Conservation (phyloP, 1,284 basidiomycete species). For the Trichosporon sp. region DNA sequence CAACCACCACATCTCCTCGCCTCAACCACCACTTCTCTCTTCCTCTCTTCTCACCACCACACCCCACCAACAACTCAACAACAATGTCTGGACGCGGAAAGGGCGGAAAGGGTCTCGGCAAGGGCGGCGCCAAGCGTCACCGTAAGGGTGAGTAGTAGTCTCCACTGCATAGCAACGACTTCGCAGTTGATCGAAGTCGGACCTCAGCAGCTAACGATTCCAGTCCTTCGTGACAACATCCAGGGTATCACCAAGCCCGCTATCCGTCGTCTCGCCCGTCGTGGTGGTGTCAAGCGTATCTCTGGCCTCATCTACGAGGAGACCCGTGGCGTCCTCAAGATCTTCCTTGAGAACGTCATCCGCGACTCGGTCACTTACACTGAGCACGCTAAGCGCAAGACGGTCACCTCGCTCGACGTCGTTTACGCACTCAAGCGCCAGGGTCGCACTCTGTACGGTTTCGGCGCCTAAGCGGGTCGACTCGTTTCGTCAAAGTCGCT, state of each 20-base stretch:
- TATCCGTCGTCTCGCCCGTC: conserved; percentile 86
- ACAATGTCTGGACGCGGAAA: conserved; percentile 74
- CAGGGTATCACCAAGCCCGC: conserved; percentile 83
- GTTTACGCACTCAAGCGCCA: conserved; percentile 91
- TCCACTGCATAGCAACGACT: too few relatives aligned
- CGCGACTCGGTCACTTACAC: conserved; percentile 85
- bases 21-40: conserved; percentile 1
- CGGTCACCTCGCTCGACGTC: conserved; percentile 69
- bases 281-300: conserved; percentile 94
- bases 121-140: conserved; percentile 84
- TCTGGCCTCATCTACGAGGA: conserved; percentile 89
- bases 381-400: conserved; percentile 89
- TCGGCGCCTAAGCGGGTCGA: conserved; percentile 55
- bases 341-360: conserved; percentile 66
- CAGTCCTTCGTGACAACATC: conserved; percentile 71
- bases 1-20: conserved; percentile 1
- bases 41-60: conserved; percentile 12
- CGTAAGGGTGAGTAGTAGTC: conserved; percentile 53
- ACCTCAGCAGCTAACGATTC: not conserved
- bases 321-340: conserved; percentile 78
- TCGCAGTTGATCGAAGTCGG: too few relatives aligned
- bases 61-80: conserved; percentile 12
- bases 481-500: not conserved
- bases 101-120: conserved; percentile 72
- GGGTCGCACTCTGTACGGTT: conserved; percentile 80